These are phyloP conservation scores for Yarrowia sp. DNA, from an alignment of 805 yeast genomes.

Conservation along the genomic window DNA sequence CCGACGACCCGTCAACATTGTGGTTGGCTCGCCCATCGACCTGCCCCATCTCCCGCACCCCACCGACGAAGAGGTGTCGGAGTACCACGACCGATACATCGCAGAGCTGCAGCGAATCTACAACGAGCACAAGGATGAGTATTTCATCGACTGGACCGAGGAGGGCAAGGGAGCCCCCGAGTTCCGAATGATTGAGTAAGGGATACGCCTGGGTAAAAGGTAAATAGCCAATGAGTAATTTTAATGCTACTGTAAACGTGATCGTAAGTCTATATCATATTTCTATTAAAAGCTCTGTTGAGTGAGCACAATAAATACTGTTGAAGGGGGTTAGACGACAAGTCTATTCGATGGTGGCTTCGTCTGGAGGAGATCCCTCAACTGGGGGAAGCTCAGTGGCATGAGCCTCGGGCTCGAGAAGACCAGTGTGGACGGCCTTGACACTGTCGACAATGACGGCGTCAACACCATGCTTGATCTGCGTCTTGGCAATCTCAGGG, in stretches of 20 bases:
- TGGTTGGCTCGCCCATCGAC: conserved; percentile 47
- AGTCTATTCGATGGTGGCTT: neutral
- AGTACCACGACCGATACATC: conserved; percentile 71
- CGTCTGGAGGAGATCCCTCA: conserved; percentile 14
- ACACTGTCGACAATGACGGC: conserved; percentile 98
- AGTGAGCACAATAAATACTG: conserved; percentile 22
- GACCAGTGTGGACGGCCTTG: conserved; percentile 83
- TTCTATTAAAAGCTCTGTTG: conserved; percentile 24
- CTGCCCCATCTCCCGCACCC: conserved; percentile 46
- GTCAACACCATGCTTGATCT: conserved; percentile 92
- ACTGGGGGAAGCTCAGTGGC: conserved; percentile 10
- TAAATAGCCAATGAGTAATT: conserved; percentile 3
- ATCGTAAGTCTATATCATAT: neutral
- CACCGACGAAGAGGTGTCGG: conserved; percentile 52
- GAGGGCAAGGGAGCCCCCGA: conserved; percentile 16
- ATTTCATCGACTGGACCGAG: conserved; percentile 27
- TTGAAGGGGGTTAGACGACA: neutral
- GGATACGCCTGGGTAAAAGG: neutral
- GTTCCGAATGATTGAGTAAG: conserved; percentile 23
- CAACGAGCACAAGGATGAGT: conserved; percentile 57
- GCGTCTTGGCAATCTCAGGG: conserved; percentile 78
- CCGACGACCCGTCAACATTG: conserved; percentile 74
- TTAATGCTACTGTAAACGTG: neutral
- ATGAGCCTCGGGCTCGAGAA: conserved; percentile 36
- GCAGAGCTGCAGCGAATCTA: conserved; percentile 45